Base-by-base conservation (phyloP, 306 rosid species). In the Citrullus mucosospermus region DNA sequence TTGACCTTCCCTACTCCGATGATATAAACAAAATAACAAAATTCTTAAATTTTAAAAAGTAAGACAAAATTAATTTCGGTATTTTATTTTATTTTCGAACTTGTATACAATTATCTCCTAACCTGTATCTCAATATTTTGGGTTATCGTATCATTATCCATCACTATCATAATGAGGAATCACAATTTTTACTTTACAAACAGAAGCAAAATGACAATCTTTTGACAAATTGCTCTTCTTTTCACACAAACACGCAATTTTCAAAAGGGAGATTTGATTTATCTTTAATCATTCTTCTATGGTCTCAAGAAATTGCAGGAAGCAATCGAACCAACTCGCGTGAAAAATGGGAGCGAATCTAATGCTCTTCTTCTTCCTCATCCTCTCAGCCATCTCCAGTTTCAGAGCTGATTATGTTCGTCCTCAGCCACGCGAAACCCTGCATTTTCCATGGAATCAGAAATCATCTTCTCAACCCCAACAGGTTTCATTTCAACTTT, bases 371-470 rank as follows among this genome's bases (percentile, higher is more conserved):
- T 6, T 84, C 68, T 55, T 78, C 32, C 8, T 90, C 55, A 44
- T 78, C 38, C 8, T 90, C 39, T 20, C 85, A 4, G 16, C 83
- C 50, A 80, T 85, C 54, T 72, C 84, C 41, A 79, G 88, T 58
- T 76, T 75, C 39, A 75, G 78, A 11, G 86, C 83, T 57, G 92
- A 84, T 22, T 94, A 94, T 43, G 77, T 92, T 71, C 93, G 97
- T 56, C 98, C 98, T 44, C 87, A 22, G 62, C 96, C 96, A n/a
- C 91, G 97, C 13, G 63, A 89, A 83, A 77, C 89, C 38, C 88
- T 94, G 13, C 86, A 84, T 4, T 83, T 94, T 59, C 90, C 95
- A 78, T 85, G 91, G 92, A 38, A 55, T 61, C 76, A 44, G 9
- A 85, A 83, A 57, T 53, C 83, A 20, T 60, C 93, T 71, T 89